Evolutionary conservation across 495 filamentous ascomycete genomes (phyloP).

Genomic region (Paragyromitra xinjiangensis): DNA sequence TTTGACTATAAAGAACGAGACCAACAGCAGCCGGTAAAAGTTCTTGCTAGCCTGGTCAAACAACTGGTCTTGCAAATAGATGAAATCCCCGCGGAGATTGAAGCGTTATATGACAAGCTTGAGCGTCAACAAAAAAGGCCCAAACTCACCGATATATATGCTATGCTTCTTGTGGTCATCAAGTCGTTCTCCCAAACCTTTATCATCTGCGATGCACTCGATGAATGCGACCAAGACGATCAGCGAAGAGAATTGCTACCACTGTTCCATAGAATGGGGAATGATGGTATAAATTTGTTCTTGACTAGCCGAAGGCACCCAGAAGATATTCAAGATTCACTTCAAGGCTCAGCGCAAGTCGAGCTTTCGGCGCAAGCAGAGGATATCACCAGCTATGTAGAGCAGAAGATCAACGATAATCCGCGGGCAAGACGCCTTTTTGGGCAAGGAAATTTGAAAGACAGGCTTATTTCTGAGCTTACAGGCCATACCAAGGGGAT

Average conservation of each 20-base stretch:
- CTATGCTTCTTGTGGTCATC: background rate
- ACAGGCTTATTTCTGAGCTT: constrained; percentile 19
- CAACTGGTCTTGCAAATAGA: constrained; percentile 15
- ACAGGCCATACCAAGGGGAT: constrained; percentile 3
- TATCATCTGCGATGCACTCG: constrained; percentile 31
- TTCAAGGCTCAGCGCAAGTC: background rate
- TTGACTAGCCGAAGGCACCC: constrained; percentile 25
- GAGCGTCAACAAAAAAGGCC: background rate
- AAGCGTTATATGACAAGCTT: background rate
- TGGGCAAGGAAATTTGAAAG: background rate
- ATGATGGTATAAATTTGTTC: constrained; percentile 2
- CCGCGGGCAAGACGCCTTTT: constrained; percentile 7
- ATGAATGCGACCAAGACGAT: constrained; percentile 10
- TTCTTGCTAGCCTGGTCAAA: constrained; percentile 16
- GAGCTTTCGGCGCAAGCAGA: constrained; percentile 4
- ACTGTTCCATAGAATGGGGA: constrained; percentile 19
- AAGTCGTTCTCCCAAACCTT: background rate
- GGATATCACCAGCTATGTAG: constrained; percentile 1
- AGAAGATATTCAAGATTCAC: constrained; percentile 28
- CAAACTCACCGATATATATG: background rate
- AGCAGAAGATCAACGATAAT: constrained; percentile 3
- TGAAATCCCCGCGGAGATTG: background rate
- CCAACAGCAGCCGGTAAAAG: constrained; percentile 10
- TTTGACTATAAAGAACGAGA: constrained; percentile 26
- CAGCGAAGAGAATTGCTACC: constrained; percentile 17